Conservation (phyloP, 768 basidiomycete species). For the Leccinum subtestaceum region DNA sequence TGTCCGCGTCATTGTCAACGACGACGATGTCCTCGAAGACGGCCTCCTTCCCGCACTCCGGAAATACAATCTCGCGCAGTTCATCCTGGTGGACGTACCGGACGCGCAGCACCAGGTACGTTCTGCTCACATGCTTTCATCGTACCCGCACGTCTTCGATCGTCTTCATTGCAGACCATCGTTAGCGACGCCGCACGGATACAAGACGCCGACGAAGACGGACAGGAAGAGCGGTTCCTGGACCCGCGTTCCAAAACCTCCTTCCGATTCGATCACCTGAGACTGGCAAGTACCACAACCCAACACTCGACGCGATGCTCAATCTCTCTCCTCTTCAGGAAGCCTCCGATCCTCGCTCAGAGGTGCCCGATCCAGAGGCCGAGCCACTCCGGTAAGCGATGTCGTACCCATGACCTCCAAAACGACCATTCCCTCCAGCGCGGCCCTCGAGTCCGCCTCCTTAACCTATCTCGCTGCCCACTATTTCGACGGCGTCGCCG, state of each 20-base stretch:
- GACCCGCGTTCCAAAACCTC: slow-evolving; percentile 69
- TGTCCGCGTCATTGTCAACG: slow-evolving; percentile 83
- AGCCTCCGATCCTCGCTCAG: slow-evolving; percentile 66
- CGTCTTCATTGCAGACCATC: slow-evolving; percentile 56
- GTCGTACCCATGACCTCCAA: not conserved
- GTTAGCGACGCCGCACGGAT: slow-evolving; percentile 71
- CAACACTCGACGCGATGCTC: not conserved
- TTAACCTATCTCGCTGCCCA: slow-evolving; percentile 75
- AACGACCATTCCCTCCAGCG: slow-evolving; percentile 37
- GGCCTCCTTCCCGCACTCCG: slow-evolving; percentile 75
- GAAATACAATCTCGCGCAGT: slow-evolving; percentile 86
- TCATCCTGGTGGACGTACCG: slow-evolving; percentile 83
- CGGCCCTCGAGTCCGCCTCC: slow-evolving; percentile 66
- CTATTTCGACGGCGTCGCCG: slow-evolving; percentile 73
- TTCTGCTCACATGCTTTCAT: not conserved
- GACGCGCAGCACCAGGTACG: slow-evolving; percentile 72
- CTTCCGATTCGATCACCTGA: slow-evolving; percentile 69
- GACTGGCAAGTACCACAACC: slow-evolving; percentile 54
- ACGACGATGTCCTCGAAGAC: slow-evolving; percentile 79
- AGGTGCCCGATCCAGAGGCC: slow-evolving; percentile 58
- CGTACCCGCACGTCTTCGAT: not conserved
- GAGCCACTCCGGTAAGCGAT: slow-evolving; percentile 72
- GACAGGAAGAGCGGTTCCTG: slow-evolving; percentile 66
- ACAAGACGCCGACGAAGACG: slow-evolving; percentile 38
- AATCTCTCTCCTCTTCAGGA: slow-evolving; percentile 61